These are phyloP conservation scores for Nicotiana sylvestris DNA, from an alignment of 257 asterid genomes.

Conservation along the genomic window DNA sequence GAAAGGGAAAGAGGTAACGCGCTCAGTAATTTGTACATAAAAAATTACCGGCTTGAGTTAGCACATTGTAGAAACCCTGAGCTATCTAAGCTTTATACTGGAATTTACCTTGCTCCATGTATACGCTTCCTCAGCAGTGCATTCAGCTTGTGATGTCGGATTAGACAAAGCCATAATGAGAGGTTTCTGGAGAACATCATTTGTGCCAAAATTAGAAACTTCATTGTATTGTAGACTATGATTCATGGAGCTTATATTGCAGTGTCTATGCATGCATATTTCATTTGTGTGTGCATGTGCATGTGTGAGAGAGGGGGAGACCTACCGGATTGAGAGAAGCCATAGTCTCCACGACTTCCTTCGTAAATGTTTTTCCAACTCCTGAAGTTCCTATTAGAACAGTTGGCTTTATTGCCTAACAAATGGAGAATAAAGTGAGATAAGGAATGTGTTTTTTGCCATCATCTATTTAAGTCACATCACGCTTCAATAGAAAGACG, in stretches of 20 bases:
- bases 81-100: not conserved
- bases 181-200: constrained; percentile 55
- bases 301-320: not conserved
- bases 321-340: constrained; percentile 70
- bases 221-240: too few relatives aligned
- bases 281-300: not conserved
- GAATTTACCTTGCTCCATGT: constrained; percentile 70
- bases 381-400: constrained; percentile 92
- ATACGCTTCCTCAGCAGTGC: constrained; percentile 95
- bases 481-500: constrained; percentile 6
- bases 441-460: not conserved
- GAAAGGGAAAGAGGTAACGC: not conserved
- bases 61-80: not conserved
- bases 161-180: constrained; percentile 79
- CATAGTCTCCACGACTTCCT: constrained; percentile 84
- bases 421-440: constrained; percentile 9
- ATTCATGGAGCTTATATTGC: too few relatives aligned
- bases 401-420: constrained; percentile 72
- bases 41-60: not conserved
- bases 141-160: constrained; percentile 91
- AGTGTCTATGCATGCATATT: not conserved
- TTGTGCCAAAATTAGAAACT: constrained; percentile 12
- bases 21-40: not conserved
- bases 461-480: not conserved
- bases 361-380: constrained; percentile 71